Base-by-base conservation (phyloP, 495 filamentous ascomycete species). In the Xylaria palmicola region DNA sequence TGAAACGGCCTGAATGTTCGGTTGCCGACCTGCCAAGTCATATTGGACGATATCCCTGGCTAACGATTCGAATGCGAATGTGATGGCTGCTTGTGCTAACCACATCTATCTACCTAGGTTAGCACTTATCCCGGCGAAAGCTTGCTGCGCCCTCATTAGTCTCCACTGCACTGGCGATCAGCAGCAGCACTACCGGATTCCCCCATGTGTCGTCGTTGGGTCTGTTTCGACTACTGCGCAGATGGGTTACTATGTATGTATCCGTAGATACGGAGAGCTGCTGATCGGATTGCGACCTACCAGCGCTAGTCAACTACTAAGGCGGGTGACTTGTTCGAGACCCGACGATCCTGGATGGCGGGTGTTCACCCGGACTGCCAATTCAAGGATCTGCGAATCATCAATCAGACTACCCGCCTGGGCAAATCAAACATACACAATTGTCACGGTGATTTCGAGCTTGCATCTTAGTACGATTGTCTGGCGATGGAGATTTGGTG, bases 81-180 rank as follows among this genome's bases (percentile, higher is more conserved):
- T 13, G 43, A 47, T 1, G 24, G 24, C 13, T 47, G 22, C 43
- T 48, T n/a, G 24, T 48, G 44, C 24, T 50, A 7, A n/a, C n/a
- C n/a, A n/a, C n/a, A n/a, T n/a, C n/a, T n/a, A n/a, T n/a, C n/a
- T n/a, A n/a, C n/a, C n/a, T n/a, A n/a, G n/a, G n/a, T n/a, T n/a
- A n/a, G n/a, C n/a, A n/a, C n/a, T n/a, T n/a, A n/a, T n/a, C n/a
- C n/a, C n/a, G n/a, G n/a, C n/a, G 27, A n/a, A 34, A 34, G 10
- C n/a, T 32, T 50, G n/a, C n/a, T n/a, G n/a, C n/a, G n/a, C n/a
- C n/a, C n/a, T n/a, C n/a, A n/a, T n/a, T 19, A 13, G 22, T 37
- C 49, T 7, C 49, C 49, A 52, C 30, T 51, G 4, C 49, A 26
- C 15, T 52, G 48, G 20, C 48, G 48, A 36, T 51, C 48, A 36